Base-by-base conservation (phyloP, 2,329 filamentous ascomycete genomes). In the Ascochyta rabiei region DNA sequence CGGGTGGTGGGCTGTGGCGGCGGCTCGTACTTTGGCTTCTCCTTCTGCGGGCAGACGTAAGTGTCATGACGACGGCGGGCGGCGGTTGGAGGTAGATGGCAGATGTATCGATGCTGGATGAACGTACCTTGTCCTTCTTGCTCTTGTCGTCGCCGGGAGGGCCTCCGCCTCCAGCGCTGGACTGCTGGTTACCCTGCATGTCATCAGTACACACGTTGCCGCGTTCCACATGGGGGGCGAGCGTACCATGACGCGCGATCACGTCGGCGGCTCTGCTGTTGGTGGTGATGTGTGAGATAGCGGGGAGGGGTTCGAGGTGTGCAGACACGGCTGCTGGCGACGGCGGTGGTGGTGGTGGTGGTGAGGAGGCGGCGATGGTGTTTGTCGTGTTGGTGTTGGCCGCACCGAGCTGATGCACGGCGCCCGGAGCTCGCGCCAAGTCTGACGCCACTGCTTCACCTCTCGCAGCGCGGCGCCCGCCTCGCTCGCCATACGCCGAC, bases 1-100 rank as follows among this genome's bases (percentile, higher is more conserved):
- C 95, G 91, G 64, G 95, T 98, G 60, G 95, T 99, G 61, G 95
- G 95, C 72, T 93, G 89, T 77, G 95, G 95, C 67, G 95, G 95
- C 63, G 95, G 95, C 79, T 99, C 95, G 83, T 99, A 99, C 89
- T 96, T 98, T 75, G 95, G 95, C 88, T 99, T 99, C 61, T 99
- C 93, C 85, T 99, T 98, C 93, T 96, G 59, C 38, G 24, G 50
- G 39, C 57, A 44, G 33, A 30, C 18, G 56, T 70, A 37, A 67
- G 67, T 55, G 51, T 60, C 48, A 34, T 34, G 26, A 10, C 8
- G 28, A 10, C 35, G 28, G 50, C 23, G 24, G 39, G 48, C 50
- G 45, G 56, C 50, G 47, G 40, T 53, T 48, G 46, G 37, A 23
- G 16, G 18, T 16, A 38, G 12, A 15, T 3, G 26, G 40, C 16